Conservation (phyloP, 2,329 filamentous ascomycete genomes). For the Hypoxylon sp. region DNA sequence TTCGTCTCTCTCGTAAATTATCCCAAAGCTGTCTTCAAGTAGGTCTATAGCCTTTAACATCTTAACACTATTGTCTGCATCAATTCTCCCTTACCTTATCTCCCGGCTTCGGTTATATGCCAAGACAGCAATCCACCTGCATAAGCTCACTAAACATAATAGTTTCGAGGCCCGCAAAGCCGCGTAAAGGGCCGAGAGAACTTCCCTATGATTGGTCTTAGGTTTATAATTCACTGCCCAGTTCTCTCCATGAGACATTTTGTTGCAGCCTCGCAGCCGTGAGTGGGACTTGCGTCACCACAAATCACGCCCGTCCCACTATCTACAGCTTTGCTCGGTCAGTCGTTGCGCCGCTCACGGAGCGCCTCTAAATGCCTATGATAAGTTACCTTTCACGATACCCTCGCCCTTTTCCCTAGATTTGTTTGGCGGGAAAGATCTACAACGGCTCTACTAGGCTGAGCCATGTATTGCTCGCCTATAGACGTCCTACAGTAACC, state of each 20-base stretch:
- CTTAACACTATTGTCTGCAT: conserved; percentile 1
- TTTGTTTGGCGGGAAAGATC: conserved; percentile 12
- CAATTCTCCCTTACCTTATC: conserved; percentile 22
- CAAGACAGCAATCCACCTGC: conserved; percentile 20
- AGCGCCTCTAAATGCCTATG: conserved; percentile 17
- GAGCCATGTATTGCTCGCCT: conserved; percentile 17
- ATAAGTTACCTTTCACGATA: conserved; percentile 40
- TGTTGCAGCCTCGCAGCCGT: conserved; percentile 46
- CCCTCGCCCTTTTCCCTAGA: conserved; percentile 35
- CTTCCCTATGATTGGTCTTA: conserved; percentile 28
- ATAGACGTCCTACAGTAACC: conserved; percentile 5
- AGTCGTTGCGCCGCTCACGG: conserved; percentile 28
- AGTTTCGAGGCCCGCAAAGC: conserved; percentile 44
- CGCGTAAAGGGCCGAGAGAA: conserved; percentile 46
- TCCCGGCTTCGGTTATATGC: conserved; percentile 35
- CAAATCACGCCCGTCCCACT: conserved; percentile 22
- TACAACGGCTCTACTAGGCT: conserved; percentile 11
- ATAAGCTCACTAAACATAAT: conserved; percentile 6
- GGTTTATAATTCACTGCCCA: conserved; percentile 36
- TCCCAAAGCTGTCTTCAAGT: neutral
- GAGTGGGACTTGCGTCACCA: conserved; percentile 38
- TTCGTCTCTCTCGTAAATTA: neutral
- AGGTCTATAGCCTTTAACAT: neutral
- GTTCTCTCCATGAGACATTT: conserved; percentile 46
- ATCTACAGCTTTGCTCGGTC: conserved; percentile 32